Evolutionary conservation across 139 green algal genomes (phyloP), one percentile per base, ranked within the genome.

Genomic region (Tetradesmus lagerheimii): DNA sequence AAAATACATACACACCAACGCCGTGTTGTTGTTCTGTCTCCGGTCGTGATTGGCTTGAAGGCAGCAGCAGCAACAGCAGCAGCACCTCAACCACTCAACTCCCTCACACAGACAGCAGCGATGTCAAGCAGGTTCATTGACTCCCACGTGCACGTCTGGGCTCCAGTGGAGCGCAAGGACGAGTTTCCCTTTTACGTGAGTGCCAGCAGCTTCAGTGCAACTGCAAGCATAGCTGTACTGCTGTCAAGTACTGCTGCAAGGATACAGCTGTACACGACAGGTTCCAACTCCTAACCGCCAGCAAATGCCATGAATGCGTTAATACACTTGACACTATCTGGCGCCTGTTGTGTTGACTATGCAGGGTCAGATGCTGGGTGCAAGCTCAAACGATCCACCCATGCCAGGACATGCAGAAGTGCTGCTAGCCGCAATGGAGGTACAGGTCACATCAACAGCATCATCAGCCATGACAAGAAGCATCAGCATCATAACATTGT

Each of bases 111-210:
- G 31, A 38, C 35, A n/a, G 16, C 27, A 64, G 29, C 41, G 14
- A 84, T 84, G 79, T 23, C 39, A 18, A 37, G 39, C 41, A 45
- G 11, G 9, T 9, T 38, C 8, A 90, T 91, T 57, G 92, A 94
- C 47, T 85, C 87, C 25, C 90, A 93, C 80, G 67, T 94, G 27
- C 92, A 94, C 77, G 90, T 94, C 18, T 94, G 92, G 92, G 90
- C 92, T 38, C 82, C 76, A 43, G 47, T 80, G 25, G 90, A 93
- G 31, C 66, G 90, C 23, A 76, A 41, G 12, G 85, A 91, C 0
- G 35, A 89, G 53, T 94, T 85, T 50, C 92, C 92, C 16, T 94
- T 89, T 67, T 66, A 71, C 25, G 92, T 91, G 29, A 87, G 82
- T 77, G 27, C 50, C 18, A 37, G n/a, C 43, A 86, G 80, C 31